Conservation (phyloP, 192 early-diverging fungal genomes). For the Gryganskiella cystojenkinii region DNA sequence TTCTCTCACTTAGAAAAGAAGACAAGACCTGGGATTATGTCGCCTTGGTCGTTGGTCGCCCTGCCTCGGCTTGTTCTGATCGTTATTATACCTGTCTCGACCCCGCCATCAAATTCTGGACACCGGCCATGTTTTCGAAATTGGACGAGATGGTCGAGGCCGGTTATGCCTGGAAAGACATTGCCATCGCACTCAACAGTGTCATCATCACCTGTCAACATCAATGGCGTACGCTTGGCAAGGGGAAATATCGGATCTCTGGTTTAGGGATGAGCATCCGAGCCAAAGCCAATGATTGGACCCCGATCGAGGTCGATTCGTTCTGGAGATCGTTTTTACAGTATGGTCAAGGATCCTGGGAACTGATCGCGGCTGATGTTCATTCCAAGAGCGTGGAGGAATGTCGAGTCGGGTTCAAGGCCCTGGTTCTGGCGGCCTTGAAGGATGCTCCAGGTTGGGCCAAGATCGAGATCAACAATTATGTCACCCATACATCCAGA, state of each 20-base stretch:
- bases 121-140: conserved; percentile 33
- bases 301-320: conserved; percentile 3
- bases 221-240: conserved; percentile 36
- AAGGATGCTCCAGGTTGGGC: conserved; percentile 34
- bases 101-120: conserved; percentile 34
- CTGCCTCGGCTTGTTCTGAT: conserved; percentile 19
- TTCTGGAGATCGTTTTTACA: conserved; percentile 31
- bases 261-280: background rate
- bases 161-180: conserved; percentile 12
- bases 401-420: conserved; percentile 1
- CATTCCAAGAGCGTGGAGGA: background rate
- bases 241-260: conserved; percentile 22
- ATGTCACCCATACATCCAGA: conserved; percentile 7
- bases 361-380: background rate
- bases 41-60: background rate
- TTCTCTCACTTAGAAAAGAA: background rate
- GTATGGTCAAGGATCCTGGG: conserved; percentile 4
- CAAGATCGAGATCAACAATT: conserved; percentile 28
- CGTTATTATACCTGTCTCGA: conserved; percentile 31
- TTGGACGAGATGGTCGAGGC: conserved; percentile 44
- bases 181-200: background rate
- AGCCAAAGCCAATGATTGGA: background rate
- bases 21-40: conserved; percentile 41
- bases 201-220: conserved; percentile 25
- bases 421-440: conserved; percentile 10